These are phyloP conservation scores for Flaveria ramosissima DNA, from an alignment of 129 eudicot genomes.

Conservation along the genomic window DNA sequence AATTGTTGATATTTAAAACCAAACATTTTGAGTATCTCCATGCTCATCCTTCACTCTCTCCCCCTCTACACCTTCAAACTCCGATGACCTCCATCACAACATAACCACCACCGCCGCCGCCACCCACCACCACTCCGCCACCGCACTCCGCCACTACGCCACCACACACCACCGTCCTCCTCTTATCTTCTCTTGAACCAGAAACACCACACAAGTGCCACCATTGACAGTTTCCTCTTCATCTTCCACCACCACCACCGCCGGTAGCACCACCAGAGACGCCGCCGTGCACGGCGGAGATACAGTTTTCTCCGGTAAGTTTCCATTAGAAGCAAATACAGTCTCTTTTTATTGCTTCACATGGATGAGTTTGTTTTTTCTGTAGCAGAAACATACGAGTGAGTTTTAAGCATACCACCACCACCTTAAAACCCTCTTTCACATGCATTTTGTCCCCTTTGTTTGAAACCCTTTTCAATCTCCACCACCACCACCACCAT, in stretches of 20 bases:
- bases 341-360: slow-evolving; percentile 42
- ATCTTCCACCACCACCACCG: slow-evolving; percentile 18
- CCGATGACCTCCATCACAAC: slow-evolving; percentile 33
- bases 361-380: slow-evolving; percentile 50
- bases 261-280: slow-evolving; percentile 27
- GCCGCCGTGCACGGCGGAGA: slow-evolving; percentile 45
- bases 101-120: slow-evolving; percentile 18
- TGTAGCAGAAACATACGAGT: slow-evolving; percentile 46
- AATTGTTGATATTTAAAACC: slow-evolving; percentile 43
- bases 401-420: slow-evolving; percentile 56
- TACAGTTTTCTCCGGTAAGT: slow-evolving; percentile 38
- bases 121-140: slow-evolving; percentile 4
- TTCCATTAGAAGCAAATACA: slow-evolving; percentile 27
- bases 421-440: slow-evolving; percentile 43
- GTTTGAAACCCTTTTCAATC: slow-evolving; percentile 41
- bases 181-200: background rate
- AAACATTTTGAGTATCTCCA: slow-evolving; percentile 46
- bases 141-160: slow-evolving; percentile 29
- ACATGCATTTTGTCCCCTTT: slow-evolving; percentile 68
- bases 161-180: no score
- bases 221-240: background rate
- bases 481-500: slow-evolving; percentile 40
- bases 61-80: slow-evolving; percentile 25
- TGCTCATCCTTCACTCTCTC: slow-evolving; percentile 22
- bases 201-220: slow-evolving; percentile 8